Base-by-base conservation (phyloP, 2,329 filamentous ascomycete genomes). In the Fusarium equiseti region DNA sequence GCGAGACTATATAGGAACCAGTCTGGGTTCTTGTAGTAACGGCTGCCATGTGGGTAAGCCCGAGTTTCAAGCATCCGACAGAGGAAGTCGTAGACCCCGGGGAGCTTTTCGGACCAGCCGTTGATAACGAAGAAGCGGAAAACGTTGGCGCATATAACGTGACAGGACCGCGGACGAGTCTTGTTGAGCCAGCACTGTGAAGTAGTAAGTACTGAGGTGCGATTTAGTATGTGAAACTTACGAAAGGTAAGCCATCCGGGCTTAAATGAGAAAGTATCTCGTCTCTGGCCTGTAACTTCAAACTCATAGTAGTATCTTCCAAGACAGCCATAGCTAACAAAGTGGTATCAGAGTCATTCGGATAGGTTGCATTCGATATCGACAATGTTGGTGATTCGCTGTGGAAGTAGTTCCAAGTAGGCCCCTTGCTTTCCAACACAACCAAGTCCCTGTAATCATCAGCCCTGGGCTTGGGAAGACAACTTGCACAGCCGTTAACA, bases 71-170 rank as follows among this genome's bases (percentile, higher is more conserved):
- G 50, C 8, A 66, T 10, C 2, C 32, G n/a, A 6, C 53, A 64
- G 3, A 66, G 31, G 6, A 42, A 64, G 2, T 55, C 38, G 6
- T 48, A 42, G 8, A 59, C 53, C 1, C 24, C 18, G 2, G 63
- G 53, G 4, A 66, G 59, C 24, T 29, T 32, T 8, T 51, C 22
- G 6, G 3, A 12, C 52, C 54, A 59, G 2, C n/a, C 40, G 3
- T 65, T 49, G 3, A 64, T 9, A 20, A 26, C 43, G 15, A 66
- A 66, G 38, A 65, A 66, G 13, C 54, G 60, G 8, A 66, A 66
- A 2, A 66, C 49, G 9, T 50, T 59, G 10, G 53, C 63, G n/a
- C 49, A 66, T 2, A 66, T 58, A 3, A 54, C 59, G 8, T 66
- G 63, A 0, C 60, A 64, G 8, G 65, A 46, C 0, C 60, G 60